Evolutionary conservation across 257 asterid species (phyloP).

Genomic region (Solanum corneliomulleri): DNA sequence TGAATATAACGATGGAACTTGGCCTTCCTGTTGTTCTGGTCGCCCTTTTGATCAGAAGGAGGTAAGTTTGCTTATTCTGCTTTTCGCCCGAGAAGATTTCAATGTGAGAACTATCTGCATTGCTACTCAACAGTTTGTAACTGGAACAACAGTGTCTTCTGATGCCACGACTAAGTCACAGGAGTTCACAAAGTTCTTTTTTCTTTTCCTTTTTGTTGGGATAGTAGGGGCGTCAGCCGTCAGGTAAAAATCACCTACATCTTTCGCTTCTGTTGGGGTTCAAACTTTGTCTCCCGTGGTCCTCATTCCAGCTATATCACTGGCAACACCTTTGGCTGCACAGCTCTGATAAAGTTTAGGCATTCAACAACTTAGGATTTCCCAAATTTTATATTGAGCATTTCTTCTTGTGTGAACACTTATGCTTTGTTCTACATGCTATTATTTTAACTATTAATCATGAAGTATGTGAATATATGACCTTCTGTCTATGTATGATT

Average conservation of each 20-base stretch:
- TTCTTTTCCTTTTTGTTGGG: not conserved
- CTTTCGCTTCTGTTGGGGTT: not conserved
- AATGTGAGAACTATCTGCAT: not conserved
- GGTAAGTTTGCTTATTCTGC: conserved; percentile 16
- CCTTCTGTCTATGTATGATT: not conserved
- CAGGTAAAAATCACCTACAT: not conserved
- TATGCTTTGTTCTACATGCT: not conserved
- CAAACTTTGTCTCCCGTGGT: not conserved
- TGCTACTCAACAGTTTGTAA: not conserved
- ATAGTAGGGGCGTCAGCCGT: not conserved
- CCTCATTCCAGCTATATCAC: not conserved
- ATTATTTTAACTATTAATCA: not conserved
- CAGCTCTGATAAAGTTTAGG: not conserved
- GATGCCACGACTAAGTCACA: not conserved
- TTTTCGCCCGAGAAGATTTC: not conserved
- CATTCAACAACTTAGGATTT: not conserved
- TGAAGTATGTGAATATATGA: not conserved
- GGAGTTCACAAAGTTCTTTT: not conserved
- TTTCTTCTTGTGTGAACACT: not conserved
- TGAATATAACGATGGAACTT: conserved; percentile 86
- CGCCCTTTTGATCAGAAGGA: conserved; percentile 46
- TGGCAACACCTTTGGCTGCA: not conserved
- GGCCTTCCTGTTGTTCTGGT: conserved; percentile 89
- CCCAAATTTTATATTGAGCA: not conserved
- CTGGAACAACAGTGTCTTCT: not conserved